These are phyloP conservation scores for Microdochium trichocladiopsis DNA, from an alignment of 2,329 filamentous ascomycete genomes.

Conservation along the genomic window DNA sequence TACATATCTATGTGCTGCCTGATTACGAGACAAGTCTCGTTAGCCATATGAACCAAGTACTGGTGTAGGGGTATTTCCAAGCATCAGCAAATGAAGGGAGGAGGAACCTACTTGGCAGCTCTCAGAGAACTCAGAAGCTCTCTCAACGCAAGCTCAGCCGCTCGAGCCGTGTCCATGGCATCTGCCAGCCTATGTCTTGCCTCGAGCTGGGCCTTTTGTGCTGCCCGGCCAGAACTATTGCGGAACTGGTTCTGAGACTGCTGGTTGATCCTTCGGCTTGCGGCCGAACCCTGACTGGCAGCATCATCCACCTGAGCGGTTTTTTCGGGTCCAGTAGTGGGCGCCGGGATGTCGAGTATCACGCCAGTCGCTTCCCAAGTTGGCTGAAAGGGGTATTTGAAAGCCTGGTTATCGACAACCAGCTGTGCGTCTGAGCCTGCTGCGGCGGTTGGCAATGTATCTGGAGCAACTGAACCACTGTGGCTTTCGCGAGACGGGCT, in stretches of 20 bases:
- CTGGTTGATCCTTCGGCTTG: slow-evolving; percentile 17
- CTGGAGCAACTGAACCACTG: slow-evolving; percentile 30
- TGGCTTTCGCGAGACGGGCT: slow-evolving; percentile 30
- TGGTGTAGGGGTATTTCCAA: no score
- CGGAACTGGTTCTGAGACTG: neutral
- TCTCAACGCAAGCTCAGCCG: slow-evolving; percentile 76
- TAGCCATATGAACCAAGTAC: slow-evolving; percentile 4
- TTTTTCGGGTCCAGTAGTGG: slow-evolving; percentile 39
- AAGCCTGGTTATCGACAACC: slow-evolving; percentile 37
- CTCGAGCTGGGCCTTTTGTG: slow-evolving; percentile 57
- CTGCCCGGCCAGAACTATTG: slow-evolving; percentile 35
- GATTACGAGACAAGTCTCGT: slow-evolving; percentile 3
- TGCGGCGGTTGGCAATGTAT: slow-evolving; percentile 3
- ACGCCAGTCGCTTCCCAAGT: slow-evolving; percentile 74
- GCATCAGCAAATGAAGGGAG: no score
- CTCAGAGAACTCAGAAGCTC: slow-evolving; percentile 77
- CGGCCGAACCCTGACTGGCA: slow-evolving; percentile 24
- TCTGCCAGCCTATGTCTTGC: slow-evolving; percentile 58
- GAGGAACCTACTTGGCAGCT: slow-evolving; percentile 66
- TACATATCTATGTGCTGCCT: slow-evolving; percentile 49
- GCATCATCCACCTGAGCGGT: slow-evolving; percentile 25
- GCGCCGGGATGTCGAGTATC: slow-evolving; percentile 58
- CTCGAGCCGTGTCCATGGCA: slow-evolving; percentile 70
- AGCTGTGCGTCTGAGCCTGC: slow-evolving; percentile 29
- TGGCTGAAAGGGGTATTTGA: slow-evolving; percentile 49